Percentiles rank a stretch among this genome's conserved stretches.
Evolutionary conservation across 805 yeast species (phyloP).

Genomic region (Saccharomycopsis capsularis): DNA sequence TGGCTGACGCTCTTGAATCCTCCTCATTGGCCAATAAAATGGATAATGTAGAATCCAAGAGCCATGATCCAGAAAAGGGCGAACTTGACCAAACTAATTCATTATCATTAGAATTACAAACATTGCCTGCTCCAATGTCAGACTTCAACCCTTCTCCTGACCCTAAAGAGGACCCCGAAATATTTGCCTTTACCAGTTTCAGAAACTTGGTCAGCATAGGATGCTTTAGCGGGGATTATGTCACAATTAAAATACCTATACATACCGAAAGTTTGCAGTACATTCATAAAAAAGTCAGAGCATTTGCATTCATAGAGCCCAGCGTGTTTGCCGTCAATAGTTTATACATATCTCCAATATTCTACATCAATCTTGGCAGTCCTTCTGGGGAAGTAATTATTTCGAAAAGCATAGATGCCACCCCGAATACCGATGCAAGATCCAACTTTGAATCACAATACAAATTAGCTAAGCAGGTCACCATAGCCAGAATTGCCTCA

Average conservation of each 20-base stretch:
- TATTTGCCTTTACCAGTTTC: constrained; percentile 41
- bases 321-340: constrained; percentile 34
- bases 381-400: constrained; percentile 17
- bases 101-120: no score
- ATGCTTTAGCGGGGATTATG: constrained; percentile 62
- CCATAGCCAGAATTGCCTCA: constrained; percentile 60
- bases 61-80: no score
- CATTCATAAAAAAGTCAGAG: constrained; percentile 20
- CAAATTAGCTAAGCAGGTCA: constrained; percentile 48
- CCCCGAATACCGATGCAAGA: background rate
- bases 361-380: constrained; percentile 42
- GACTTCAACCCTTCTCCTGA: constrained; percentile 18
- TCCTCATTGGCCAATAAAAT: no score
- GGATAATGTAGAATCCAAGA: no score
- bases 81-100: no score
- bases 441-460: background rate
- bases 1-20: no score
- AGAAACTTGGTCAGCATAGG: constrained; percentile 50
- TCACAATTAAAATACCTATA: constrained; percentile 28
- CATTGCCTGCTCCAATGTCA: no score
- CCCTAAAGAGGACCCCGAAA: constrained; percentile 38
- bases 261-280: background rate
- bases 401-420: background rate
- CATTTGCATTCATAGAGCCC: constrained; percentile 63
- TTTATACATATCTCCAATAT: constrained; percentile 57